phyloP scores from a whole-genome alignment of 1,284 basidiomycete genomes.

The Papiliotrema terrestris region DNA sequence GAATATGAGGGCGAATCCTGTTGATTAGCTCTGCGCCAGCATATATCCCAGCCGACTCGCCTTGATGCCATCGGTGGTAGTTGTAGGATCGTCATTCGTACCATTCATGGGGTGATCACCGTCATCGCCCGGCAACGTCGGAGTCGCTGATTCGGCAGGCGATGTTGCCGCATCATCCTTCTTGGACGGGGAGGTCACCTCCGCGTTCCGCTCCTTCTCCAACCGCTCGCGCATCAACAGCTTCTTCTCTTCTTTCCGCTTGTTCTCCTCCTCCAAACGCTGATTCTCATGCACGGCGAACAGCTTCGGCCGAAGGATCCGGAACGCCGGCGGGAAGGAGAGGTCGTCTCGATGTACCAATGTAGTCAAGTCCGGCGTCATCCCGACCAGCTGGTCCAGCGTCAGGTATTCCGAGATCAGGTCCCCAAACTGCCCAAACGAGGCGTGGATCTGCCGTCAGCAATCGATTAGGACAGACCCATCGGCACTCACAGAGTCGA shows the following conservation, averaged over 20 bases:
- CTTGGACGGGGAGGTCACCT: conserved; percentile 19
- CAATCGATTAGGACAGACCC: neutral
- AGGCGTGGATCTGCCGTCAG: conserved; percentile 50
- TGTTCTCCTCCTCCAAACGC: no score
- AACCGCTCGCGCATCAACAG: no score
- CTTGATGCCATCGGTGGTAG: no score
- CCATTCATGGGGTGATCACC: conserved; percentile 10
- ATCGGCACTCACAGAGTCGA: conserved; percentile 64
- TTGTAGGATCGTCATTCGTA: no score
- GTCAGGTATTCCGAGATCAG: conserved; percentile 49
- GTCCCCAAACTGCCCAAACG: conserved; percentile 56
- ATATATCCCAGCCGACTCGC: no score
- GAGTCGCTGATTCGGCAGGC: conserved; percentile 54
- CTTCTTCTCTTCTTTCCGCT: no score
- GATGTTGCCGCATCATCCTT: conserved; percentile 10
- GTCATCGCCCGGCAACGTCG: conserved; percentile 11
- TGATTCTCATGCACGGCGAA: neutral
- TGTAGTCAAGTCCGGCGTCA: conserved; percentile 63
- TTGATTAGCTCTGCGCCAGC: no score
- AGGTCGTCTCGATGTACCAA: conserved; percentile 72
- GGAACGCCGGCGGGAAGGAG: conserved; percentile 80
- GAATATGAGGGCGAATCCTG: no score
- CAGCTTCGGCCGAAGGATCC: conserved; percentile 79
- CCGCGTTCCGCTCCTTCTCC: conserved; percentile 48
- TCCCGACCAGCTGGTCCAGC: conserved; percentile 45